These are phyloP conservation scores for Aspergillus uvarum DNA, from an alignment of 2,329 filamentous ascomycete species.

Conservation along the genomic window DNA sequence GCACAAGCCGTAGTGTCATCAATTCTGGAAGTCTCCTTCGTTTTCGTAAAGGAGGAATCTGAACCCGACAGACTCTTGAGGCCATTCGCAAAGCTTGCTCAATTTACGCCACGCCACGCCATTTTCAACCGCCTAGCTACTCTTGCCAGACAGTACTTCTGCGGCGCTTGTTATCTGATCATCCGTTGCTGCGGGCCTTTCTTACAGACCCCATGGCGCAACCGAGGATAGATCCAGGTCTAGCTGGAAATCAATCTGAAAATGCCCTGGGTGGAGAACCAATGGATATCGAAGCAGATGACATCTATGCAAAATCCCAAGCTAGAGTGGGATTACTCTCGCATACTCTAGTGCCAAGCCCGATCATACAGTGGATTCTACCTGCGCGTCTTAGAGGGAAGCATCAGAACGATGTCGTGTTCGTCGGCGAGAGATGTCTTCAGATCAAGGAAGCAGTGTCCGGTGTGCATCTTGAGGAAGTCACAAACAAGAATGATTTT, in stretches of 20 bases:
- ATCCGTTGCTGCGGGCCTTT: not conserved
- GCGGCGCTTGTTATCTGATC: not conserved
- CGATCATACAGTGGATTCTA: conserved; percentile 72
- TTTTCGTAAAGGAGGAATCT: not conserved
- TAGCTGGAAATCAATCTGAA: conserved; percentile 1
- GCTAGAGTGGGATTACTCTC: conserved; percentile 72
- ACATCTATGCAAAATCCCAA: conserved; percentile 16
- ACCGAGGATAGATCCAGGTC: conserved; percentile 5
- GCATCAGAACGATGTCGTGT: conserved; percentile 75
- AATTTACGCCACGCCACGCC: not conserved
- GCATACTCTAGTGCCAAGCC: conserved; percentile 73
- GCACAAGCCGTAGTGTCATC: conserved; percentile 1
- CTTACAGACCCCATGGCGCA: conserved; percentile 10
- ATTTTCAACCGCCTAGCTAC: not conserved
- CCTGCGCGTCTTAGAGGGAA: conserved; percentile 73
- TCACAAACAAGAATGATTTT: conserved; percentile 79
- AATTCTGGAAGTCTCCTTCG: not conserved
- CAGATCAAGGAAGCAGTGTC: conserved; percentile 72
- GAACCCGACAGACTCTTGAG: not conserved
- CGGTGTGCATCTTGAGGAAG: conserved; percentile 67
- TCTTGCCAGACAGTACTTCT: not conserved
- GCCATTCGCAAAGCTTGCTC: not conserved
- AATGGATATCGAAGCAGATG: conserved; percentile 19
- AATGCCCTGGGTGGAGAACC: conserved; percentile 6
- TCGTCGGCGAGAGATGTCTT: conserved; percentile 79